These are phyloP conservation scores for Daedaleopsis sinensis DNA, from an alignment of 768 basidiomycete species.

Conservation along the genomic window DNA sequence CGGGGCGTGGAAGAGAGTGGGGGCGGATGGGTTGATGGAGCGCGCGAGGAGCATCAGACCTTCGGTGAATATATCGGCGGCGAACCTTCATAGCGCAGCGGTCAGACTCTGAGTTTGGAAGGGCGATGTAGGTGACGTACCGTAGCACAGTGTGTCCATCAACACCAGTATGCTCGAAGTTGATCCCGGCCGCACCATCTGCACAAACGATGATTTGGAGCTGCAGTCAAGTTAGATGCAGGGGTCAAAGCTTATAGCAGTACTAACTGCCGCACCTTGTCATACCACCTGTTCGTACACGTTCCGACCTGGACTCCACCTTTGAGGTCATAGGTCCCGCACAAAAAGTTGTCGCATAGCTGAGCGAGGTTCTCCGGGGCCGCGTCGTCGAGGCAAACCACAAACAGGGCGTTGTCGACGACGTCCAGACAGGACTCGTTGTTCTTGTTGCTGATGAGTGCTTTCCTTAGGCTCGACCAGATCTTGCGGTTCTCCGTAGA, in stretches of 20 bases:
- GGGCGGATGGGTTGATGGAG: slow-evolving; percentile 93
- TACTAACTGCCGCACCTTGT: slow-evolving; percentile 57
- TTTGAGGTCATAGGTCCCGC: slow-evolving; percentile 84
- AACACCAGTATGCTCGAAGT: slow-evolving; percentile 98
- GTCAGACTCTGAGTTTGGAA: not conserved
- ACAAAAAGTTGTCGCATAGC: slow-evolving; percentile 89
- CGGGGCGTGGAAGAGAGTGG: slow-evolving; percentile 89
- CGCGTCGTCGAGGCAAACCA: slow-evolving; percentile 90
- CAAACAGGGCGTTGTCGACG: slow-evolving; percentile 88
- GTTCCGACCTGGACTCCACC: slow-evolving; percentile 93
- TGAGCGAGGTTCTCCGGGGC: slow-evolving; percentile 70
- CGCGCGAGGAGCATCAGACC: slow-evolving; percentile 98
- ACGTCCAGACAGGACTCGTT: slow-evolving; percentile 84
- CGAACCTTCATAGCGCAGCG: slow-evolving; percentile 50
- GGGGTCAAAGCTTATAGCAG: not conserved
- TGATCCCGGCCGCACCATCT: slow-evolving; percentile 94
- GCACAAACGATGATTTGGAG: slow-evolving; percentile 96
- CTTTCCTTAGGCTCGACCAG: slow-evolving; percentile 78
- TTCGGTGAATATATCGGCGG: slow-evolving; percentile 94
- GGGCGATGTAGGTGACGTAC: slow-evolving; percentile 38
- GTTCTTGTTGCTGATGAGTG: slow-evolving; percentile 65
- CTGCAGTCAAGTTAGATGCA: slow-evolving; percentile 44
- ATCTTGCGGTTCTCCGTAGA: slow-evolving; percentile 93
- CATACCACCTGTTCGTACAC: slow-evolving; percentile 96
- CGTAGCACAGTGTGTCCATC: slow-evolving; percentile 96